Conservation (phyloP, 345 rosid genomes). For the Carallia brachiata region DNA sequence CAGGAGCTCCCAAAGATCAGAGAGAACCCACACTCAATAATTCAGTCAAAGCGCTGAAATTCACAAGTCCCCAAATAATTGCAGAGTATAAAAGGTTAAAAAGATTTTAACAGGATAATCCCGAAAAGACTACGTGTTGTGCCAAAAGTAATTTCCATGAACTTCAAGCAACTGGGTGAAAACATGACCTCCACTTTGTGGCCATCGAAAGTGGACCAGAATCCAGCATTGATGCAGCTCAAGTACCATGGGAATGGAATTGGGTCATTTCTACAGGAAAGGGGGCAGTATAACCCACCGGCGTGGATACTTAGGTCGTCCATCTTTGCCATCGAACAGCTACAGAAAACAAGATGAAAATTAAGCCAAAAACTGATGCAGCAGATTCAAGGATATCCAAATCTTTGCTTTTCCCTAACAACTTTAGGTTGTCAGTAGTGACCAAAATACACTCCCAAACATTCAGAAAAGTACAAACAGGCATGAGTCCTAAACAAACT, state of each 20-base stretch:
- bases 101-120: neutral
- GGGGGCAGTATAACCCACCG: constrained; percentile 96
- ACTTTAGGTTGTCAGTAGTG: neutral
- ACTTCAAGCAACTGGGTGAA: neutral
- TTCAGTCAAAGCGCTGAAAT: neutral
- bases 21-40: neutral
- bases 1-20: neutral
- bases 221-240: neutral
- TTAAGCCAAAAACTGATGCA: neutral
- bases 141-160: constrained; percentile 18
- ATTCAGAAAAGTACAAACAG: neutral
- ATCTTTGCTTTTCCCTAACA: neutral
- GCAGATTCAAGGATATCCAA: constrained; percentile 1
- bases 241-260: neutral
- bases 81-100: neutral
- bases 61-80: neutral
- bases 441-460: neutral
- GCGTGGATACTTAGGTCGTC: constrained; percentile 83
- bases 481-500: neutral
- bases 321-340: constrained; percentile 95
- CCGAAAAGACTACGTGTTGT: neutral
- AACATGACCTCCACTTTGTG: constrained; percentile 4
- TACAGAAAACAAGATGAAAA: constrained; percentile 29
- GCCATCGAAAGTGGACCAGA: constrained; percentile 10
- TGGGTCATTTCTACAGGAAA: constrained; percentile 49